Conservation (phyloP, 176 grass and related monocot genomes). For the Themeda triandra region DNA sequence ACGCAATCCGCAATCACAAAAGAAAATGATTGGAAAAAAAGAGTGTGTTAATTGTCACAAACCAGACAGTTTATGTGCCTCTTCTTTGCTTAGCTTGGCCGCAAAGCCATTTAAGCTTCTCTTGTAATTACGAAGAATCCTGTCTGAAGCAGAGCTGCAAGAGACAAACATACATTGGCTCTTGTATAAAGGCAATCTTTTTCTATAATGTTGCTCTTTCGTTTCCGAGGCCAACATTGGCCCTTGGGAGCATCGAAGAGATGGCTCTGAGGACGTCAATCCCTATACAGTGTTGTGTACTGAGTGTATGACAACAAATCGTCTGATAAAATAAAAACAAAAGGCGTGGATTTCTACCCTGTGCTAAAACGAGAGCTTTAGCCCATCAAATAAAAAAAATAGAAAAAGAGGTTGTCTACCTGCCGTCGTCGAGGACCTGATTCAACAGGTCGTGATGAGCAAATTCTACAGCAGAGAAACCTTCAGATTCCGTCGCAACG, state of each 20-base stretch:
- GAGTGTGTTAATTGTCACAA: background rate
- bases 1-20: background rate
- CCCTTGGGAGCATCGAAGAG: too few relatives aligned
- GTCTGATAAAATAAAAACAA: too few relatives aligned
- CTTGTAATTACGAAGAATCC: background rate
- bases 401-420: background rate
- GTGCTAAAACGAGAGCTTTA: too few relatives aligned
- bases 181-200: too few relatives aligned
- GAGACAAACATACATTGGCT: too few relatives aligned
- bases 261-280: too few relatives aligned
- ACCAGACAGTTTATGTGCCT: background rate
- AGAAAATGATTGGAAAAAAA: background rate
- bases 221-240: too few relatives aligned
- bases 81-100: background rate
- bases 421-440: conserved; percentile 9
- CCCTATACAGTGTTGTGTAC: too few relatives aligned
- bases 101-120: background rate
- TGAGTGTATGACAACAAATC: too few relatives aligned
- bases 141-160: background rate
- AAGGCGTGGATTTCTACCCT: too few relatives aligned
- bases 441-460: conserved; percentile 22
- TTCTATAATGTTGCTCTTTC: too few relatives aligned
- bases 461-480: background rate
- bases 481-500: background rate
- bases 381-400: too few relatives aligned